phyloP scores from a whole-genome alignment of 2,329 filamentous ascomycete genomes.

The Botrytis elliptica region DNA sequence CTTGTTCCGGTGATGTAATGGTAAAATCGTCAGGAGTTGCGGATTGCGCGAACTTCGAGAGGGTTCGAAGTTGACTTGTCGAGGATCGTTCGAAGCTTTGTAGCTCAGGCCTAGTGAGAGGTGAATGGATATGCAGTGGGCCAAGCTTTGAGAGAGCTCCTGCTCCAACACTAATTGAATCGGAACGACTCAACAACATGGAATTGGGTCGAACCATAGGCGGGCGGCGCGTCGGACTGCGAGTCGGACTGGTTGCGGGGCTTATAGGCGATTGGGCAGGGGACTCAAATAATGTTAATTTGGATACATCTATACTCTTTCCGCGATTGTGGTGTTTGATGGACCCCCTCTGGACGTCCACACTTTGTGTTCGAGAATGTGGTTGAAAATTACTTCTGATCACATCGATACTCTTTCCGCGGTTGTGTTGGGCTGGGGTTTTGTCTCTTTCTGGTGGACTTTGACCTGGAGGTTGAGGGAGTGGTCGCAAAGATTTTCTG shows the following conservation, averaged over 20 bases:
- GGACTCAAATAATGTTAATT: constrained; percentile 21
- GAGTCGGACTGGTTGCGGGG: constrained; percentile 12
- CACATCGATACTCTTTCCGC: constrained; percentile 60
- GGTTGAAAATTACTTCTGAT: constrained; percentile 50
- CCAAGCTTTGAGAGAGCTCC: constrained; percentile 20
- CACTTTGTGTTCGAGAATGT: constrained; percentile 50
- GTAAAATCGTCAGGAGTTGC: constrained; percentile 76
- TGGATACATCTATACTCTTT: constrained; percentile 24
- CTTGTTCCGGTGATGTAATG: constrained; percentile 73
- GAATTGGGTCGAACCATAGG: constrained; percentile 52
- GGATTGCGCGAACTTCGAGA: constrained; percentile 79
- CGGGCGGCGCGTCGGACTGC: constrained; percentile 24
- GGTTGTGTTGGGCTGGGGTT: constrained; percentile 38
- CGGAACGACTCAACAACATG: constrained; percentile 59
- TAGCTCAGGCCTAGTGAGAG: constrained; percentile 68
- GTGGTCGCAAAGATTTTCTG: constrained; percentile 73
- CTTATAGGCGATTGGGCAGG: constrained; percentile 7
- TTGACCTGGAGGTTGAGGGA: constrained; percentile 63
- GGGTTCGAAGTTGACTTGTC: constrained; percentile 81
- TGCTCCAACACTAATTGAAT: constrained; percentile 44
- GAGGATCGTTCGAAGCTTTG: constrained; percentile 83
- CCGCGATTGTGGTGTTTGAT: constrained; percentile 41
- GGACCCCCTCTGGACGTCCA: constrained; percentile 59
- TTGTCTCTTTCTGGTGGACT: constrained; percentile 42
- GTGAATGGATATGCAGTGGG: constrained; percentile 39